Conservation (phyloP, 2,329 filamentous ascomycete species). For the Fusarium continuum region DNA sequence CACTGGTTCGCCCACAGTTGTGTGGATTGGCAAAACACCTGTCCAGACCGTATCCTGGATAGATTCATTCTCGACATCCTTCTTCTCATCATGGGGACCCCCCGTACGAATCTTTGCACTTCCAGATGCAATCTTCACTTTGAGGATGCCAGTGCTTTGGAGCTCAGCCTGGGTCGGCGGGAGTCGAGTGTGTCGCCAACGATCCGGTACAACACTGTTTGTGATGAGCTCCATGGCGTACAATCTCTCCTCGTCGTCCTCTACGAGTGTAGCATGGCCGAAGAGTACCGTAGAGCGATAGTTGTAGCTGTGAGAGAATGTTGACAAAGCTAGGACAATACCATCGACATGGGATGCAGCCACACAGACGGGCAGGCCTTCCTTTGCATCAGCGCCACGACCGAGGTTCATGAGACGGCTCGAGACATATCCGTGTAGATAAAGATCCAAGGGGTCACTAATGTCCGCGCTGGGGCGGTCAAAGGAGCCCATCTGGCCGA, state of each 20-base stretch:
- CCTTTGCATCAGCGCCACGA: constrained; percentile 29
- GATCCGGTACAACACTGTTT: constrained; percentile 72
- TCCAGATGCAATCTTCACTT: constrained; percentile 72
- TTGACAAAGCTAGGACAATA: constrained; percentile 79
- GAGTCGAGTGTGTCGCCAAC: constrained; percentile 74
- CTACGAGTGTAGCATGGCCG: constrained; percentile 75
- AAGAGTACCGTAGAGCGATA: constrained; percentile 84
- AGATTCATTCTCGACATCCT: constrained; percentile 56
- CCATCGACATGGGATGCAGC: constrained; percentile 81
- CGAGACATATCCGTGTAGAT: constrained; percentile 86
- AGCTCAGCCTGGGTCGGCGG: constrained; percentile 80
- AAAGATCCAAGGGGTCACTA: constrained; percentile 75
- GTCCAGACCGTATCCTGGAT: constrained; percentile 60
- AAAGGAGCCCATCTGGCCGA: constrained; percentile 82
- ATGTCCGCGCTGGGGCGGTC: constrained; percentile 66
- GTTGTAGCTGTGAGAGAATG: constrained; percentile 85
- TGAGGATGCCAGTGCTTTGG: constrained; percentile 76
- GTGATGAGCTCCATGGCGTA: constrained; percentile 85
- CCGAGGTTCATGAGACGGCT: constrained; percentile 78
- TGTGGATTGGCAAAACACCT: constrained; percentile 70
- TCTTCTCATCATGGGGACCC: constrained; percentile 64
- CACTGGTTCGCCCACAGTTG: constrained; percentile 70
- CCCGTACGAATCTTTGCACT: constrained; percentile 80
- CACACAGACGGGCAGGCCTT: constrained; percentile 75
- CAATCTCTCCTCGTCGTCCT: constrained; percentile 73